phyloP scores from a whole-genome alignment of 2,329 filamentous ascomycete species.

The Ophiocordyceps camponoti-rufipedis region DNA sequence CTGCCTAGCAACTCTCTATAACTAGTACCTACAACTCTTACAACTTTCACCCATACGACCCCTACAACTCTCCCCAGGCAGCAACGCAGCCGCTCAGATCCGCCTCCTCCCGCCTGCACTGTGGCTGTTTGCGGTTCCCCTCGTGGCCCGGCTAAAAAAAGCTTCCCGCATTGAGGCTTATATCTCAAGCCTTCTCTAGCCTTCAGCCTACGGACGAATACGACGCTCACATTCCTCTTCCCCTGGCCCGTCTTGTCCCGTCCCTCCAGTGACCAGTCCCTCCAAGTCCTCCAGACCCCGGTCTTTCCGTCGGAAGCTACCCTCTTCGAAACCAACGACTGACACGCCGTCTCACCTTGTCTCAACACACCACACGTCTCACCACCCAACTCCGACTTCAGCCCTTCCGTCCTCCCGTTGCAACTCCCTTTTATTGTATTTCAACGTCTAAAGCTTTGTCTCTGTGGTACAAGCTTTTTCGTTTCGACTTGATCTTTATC shows the following conservation, averaged over 20 bases:
- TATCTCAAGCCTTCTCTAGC: background rate
- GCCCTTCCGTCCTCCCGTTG: background rate
- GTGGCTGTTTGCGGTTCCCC: background rate
- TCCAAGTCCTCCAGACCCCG: too few species aligned
- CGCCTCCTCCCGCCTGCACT: too few species aligned
- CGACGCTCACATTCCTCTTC: background rate
- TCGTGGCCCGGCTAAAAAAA: background rate
- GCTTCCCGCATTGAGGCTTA: background rate
- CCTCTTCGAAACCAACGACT: background rate
- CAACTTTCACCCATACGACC: background rate
- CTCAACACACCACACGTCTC: background rate
- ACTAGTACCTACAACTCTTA: too few species aligned
- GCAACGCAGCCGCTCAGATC: background rate
- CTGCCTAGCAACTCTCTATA: too few species aligned
- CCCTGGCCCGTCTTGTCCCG: background rate
- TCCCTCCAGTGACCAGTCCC: background rate
- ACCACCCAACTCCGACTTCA: background rate
- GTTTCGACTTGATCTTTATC: background rate
- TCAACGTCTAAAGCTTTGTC: background rate
- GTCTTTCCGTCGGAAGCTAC: too few species aligned
- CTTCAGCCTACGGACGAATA: background rate
- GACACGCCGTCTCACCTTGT: background rate
- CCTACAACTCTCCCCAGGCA: too few species aligned
- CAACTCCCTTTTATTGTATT: too few species aligned
- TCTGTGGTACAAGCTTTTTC: background rate